Percentiles rank a stretch among this genome's conserved stretches.
phyloP scores from a whole-genome alignment of 768 basidiomycete genomes.

The Epithele typhae region DNA sequence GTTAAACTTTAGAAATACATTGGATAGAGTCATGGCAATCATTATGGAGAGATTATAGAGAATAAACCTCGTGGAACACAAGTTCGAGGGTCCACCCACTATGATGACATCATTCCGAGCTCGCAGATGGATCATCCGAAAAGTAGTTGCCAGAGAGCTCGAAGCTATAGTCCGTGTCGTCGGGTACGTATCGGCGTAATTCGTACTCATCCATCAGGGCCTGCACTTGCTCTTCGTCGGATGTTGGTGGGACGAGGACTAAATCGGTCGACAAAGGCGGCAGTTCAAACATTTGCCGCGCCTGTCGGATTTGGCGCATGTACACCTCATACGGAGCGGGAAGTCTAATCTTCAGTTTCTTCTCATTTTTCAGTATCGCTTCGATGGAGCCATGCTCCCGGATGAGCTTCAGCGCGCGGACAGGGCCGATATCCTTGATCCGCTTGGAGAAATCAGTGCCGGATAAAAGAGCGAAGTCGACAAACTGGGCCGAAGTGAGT shows the following conservation, averaged over 20 bases:
- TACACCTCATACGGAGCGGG: constrained; percentile 52
- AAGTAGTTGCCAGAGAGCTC: constrained; percentile 65
- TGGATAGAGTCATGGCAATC: no score
- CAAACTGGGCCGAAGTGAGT: constrained; percentile 53
- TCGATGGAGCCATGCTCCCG: constrained; percentile 71
- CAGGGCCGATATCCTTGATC: constrained; percentile 78
- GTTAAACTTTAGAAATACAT: no score
- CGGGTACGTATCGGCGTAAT: constrained; percentile 37
- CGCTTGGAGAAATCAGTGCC: constrained; percentile 91
- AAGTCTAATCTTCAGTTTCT: no score
- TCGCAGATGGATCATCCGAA: constrained; percentile 52
- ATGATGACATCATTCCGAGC: no score
- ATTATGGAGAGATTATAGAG: no score
- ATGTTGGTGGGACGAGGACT: constrained; percentile 30
- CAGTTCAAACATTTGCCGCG: constrained; percentile 60
- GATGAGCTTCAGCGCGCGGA: constrained; percentile 73
- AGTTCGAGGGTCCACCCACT: no score
- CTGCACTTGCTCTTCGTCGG: constrained; percentile 39
- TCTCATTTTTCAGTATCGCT: constrained; percentile 48
- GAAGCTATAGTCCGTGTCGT: constrained; percentile 39
- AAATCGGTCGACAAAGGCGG: constrained; percentile 58
- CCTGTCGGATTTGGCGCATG: constrained; percentile 57
- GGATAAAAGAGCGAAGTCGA: constrained; percentile 84
- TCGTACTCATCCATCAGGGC: constrained; percentile 47
- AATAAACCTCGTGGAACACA: no score